These are phyloP conservation scores for Umbilicaria muhlenbergii DNA, from an alignment of 495 filamentous ascomycete species.

Conservation along the genomic window DNA sequence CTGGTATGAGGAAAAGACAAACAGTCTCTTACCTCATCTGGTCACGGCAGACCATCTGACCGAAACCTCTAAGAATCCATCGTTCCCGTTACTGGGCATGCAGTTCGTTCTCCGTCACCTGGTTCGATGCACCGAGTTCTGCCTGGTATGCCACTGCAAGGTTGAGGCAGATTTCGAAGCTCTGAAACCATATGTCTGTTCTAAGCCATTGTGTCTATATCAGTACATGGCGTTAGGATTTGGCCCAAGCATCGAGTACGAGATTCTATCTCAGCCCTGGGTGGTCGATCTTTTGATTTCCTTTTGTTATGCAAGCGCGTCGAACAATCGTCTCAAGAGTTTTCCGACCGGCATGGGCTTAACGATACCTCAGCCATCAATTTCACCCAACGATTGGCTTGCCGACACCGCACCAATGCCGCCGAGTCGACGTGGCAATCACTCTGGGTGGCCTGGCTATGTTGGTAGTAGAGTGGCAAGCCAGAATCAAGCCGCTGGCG, in stretches of 20 bases:
- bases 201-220: slow-evolving; percentile 62
- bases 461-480: not conserved
- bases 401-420: too few species aligned
- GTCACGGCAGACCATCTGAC: slow-evolving; percentile 37
- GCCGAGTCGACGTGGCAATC: too few species aligned
- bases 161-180: slow-evolving; percentile 60
- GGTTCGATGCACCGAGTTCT: slow-evolving; percentile 74
- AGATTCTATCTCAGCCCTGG: slow-evolving; percentile 63
- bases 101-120: slow-evolving; percentile 71
- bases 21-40: slow-evolving; percentile 15
- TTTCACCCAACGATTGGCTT: not conserved
- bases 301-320: slow-evolving; percentile 56
- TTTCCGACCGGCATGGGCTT: slow-evolving; percentile 56
- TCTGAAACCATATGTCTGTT: slow-evolving; percentile 87
- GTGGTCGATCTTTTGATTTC: slow-evolving; percentile 79
- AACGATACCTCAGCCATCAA: slow-evolving; percentile 36
- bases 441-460: not conserved
- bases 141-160: slow-evolving; percentile 68
- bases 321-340: slow-evolving; percentile 28
- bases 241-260: slow-evolving; percentile 72
- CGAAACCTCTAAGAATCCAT: slow-evolving; percentile 20
- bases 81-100: slow-evolving; percentile 60
- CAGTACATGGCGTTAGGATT: slow-evolving; percentile 86
- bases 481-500: not conserved
- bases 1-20: slow-evolving; percentile 12